Base-by-base conservation (phyloP, 2,329 filamentous ascomycete genomes). In the Penicillium sp. region DNA sequence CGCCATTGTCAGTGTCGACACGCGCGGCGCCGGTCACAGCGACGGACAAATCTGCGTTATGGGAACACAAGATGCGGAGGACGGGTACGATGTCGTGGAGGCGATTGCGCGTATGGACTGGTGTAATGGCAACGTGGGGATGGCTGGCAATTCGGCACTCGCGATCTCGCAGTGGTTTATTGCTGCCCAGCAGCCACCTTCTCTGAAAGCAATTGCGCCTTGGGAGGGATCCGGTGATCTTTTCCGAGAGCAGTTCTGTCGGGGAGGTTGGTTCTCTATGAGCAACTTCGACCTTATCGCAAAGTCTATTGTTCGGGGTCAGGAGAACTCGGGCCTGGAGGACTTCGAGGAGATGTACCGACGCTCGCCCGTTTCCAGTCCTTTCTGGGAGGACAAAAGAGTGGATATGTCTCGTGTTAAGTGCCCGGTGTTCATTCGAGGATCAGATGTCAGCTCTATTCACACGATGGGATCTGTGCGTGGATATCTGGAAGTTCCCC, bases 141-240 rank as follows among this genome's bases (percentile, higher is more conserved):
- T 79, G 64, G 72, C 74, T 0, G 78, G 77, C 0, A 79, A 79
- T 52, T 77, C 74, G 0, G 67, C 68, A 4, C 68, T 79, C 5
- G 76, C 75, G 0, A 76, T 71, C 41, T 67, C 69, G 0, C 77
- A 79, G 54, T 76, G 72, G 71, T 73, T 73, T 42, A 71, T 78
- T 14, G 77, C 76, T 0, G 64, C 74, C 0, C 64, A 72, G 31
- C 64, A 72, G 18, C 77, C 77, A 11, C 77, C 76, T 0, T 69
- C 67, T 11, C 66, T 79, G 5, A 68, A 69, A n/a, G 70, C 71
- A 0, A 77, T 80, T 34, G 76, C 75, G 1, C 79, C 68, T 45
- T 77, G 76, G 76, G 78, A 81, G 59, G 78, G 75, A 5, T 72
- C 66, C 31, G 71, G 70, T 1, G 79, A 81, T 55, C 59, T 79